Evolutionary conservation across 495 filamentous ascomycete genomes (phyloP), one percentile per base, ranked within the genome.

Genomic region (Melanomma pulvis-pyrius): DNA sequence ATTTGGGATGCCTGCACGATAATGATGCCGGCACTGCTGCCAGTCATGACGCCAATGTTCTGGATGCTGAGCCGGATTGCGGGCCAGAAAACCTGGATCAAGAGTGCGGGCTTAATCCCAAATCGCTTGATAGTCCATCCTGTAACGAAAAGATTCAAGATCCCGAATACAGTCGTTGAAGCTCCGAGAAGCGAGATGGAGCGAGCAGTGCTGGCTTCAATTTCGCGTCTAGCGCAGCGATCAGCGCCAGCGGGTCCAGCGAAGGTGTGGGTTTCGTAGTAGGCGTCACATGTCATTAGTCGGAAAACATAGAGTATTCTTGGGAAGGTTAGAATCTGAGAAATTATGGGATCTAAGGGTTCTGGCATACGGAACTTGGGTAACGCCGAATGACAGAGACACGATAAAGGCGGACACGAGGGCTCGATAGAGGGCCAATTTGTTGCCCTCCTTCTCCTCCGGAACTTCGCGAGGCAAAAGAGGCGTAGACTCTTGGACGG

Each of bases 261-360:
- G 26, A 32, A 64, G 76, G 6, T 73, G 76, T 30, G 83, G 77
- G 81, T 76, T 15, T 72, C 75, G 72, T 85, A 87, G 72, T 82
- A 87, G 52, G 79, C 78, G 48, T 86, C 81, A 72, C 84, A 87
- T 59, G 80, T 81, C 83, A 87, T 85, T 21, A 84, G 67, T 46
- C 82, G 79, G 60, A 87, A 85, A 17, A 80, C 82, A 63, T 85
- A 86, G 60, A 86, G 80, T 28, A 87, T 77, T 30, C 80, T 84
- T 47, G 19, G 0, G 1, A 65, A 3, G 5, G 21, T n/a, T 25
- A 19, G 65, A 36, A 21, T 9, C 22, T 49, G 15, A 61, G 6
- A 2, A 21, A 36, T 54, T 11, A 7, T 9, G n/a, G 19, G 21
- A 39, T 19, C 22, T 26, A 28, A 19, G 29, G 17, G 34, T 12